phyloP scores from a whole-genome alignment of 805 yeast species.

The Candida piceae region DNA sequence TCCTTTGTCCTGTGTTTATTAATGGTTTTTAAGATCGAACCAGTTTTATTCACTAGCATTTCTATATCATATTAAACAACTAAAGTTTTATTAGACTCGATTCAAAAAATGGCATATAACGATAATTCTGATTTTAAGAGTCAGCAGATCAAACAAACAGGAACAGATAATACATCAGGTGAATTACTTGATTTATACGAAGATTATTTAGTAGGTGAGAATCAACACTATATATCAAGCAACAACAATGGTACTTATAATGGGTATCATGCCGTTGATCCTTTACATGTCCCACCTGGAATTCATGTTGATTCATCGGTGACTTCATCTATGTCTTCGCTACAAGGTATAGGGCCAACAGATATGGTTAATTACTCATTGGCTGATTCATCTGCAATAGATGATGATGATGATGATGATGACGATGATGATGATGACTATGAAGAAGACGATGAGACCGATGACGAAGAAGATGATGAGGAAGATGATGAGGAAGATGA shows the following conservation, averaged over 20 bases:
- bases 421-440: no score
- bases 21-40: no score
- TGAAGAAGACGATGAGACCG: no score
- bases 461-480: no score
- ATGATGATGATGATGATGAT: no score
- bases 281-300: no score
- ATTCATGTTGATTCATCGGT: background rate
- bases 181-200: conserved; percentile 27
- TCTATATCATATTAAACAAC: no score
- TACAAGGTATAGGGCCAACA: conserved; percentile 1
- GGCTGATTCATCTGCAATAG: background rate
- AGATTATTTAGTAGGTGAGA: conserved; percentile 19
- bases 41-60: no score
- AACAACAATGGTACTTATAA: no score
- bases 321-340: conserved; percentile 1
- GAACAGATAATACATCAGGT: background rate
- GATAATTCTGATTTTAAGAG: background rate
- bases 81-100: background rate
- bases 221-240: background rate
- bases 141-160: conserved; percentile 1
- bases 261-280: no score
- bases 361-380: conserved; percentile 1
- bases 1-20: no score
- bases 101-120: background rate
- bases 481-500: background rate